Conservation (phyloP, 1,139 yeast genomes). For the Blastobotrys proliferans region DNA sequence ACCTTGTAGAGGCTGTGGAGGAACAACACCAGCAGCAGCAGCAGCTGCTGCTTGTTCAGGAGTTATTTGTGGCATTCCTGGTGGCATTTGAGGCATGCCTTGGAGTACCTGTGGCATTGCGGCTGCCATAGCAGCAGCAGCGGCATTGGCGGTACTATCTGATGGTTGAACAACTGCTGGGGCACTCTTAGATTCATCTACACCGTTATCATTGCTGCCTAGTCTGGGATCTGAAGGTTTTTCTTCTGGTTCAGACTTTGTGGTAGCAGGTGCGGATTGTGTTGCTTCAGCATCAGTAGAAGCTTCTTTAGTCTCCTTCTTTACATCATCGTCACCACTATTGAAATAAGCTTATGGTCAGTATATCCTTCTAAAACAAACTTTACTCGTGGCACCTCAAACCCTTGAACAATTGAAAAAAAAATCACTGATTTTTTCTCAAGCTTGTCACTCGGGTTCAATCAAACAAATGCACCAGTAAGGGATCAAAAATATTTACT, state of each 20-base stretch:
- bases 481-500: constrained; percentile 33
- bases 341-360: too few relatives aligned
- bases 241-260: constrained; percentile 2
- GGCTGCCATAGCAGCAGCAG: constrained; percentile 22
- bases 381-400: too few relatives aligned
- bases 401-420: neutral
- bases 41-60: constrained; percentile 9
- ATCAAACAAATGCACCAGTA: neutral
- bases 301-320: constrained; percentile 9
- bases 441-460: neutral
- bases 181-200: constrained; percentile 8
- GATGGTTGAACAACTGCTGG: constrained; percentile 9
- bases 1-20: constrained; percentile 23
- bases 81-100: constrained; percentile 11
- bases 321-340: constrained; percentile 35
- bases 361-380: too few relatives aligned
- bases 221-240: constrained; percentile 2
- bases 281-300: constrained; percentile 11
- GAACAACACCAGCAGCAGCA: too few relatives aligned
- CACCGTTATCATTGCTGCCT: neutral
- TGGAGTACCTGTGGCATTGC: constrained; percentile 27
- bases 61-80: constrained; percentile 15
- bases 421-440: neutral
- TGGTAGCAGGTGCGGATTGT: neutral
- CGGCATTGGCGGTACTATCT: constrained; percentile 16